Conservation (phyloP, 2,329 filamentous ascomycete genomes). For the Pseudocercospora pini-densiflorae region DNA sequence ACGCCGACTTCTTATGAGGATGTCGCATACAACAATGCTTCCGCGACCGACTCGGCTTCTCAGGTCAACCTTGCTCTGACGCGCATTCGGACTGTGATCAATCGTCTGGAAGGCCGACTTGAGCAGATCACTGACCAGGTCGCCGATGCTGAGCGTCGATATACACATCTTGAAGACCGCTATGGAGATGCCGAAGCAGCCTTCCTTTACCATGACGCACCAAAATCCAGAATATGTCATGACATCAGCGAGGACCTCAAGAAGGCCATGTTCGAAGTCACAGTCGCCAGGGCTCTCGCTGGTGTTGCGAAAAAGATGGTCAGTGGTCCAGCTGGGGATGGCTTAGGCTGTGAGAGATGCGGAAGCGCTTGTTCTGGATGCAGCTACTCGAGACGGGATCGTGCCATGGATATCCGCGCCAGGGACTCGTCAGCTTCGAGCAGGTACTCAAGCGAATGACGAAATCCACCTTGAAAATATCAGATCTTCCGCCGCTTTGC, state of each 20-base stretch:
- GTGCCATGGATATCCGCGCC: background rate
- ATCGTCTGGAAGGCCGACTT: background rate
- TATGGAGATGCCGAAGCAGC: constrained; percentile 2
- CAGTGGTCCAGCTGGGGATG: background rate
- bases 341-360: background rate
- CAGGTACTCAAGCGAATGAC: constrained; percentile 4
- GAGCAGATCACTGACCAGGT: constrained; percentile 5
- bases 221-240: background rate
- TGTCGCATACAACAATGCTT: background rate
- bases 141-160: background rate
- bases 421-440: background rate
- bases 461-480: background rate
- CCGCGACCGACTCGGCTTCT: background rate
- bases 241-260: constrained; percentile 1
- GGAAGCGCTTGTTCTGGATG: background rate
- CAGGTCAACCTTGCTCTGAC: background rate
- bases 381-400: background rate
- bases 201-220: background rate
- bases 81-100: background rate
- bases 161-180: constrained; percentile 1
- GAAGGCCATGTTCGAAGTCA: constrained; percentile 1
- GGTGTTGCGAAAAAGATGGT: constrained; percentile 1
- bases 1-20: background rate
- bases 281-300: background rate
- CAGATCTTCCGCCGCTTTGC: background rate